Evolutionary conservation across 108 stramenopile genomes (phyloP), one percentile per base, ranked within the genome.

Genomic region (Cyclotella baltica): DNA sequence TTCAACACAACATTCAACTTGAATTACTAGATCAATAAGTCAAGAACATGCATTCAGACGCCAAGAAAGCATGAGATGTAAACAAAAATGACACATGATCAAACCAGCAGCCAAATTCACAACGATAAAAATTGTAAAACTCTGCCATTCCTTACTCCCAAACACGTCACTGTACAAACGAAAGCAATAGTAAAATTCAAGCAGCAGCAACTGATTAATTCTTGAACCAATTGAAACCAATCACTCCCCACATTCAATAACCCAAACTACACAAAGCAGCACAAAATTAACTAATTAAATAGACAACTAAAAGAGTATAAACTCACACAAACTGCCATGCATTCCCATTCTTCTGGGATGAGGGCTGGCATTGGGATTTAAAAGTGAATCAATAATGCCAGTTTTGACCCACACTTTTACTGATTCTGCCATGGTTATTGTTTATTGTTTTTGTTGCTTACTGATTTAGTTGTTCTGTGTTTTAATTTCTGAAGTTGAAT

Each of bases 321-420:
- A 43, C 63, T 64, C 63, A 64, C 63, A 23, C 25, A 43, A 27
- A 64, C 63, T 64, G 38, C 63, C 63, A 64, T 64, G 63, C 63
- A 64, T 64, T 22, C 38, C 36, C 63, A 64, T 25, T 18, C 63
- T 37, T 22, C 38, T 10, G 8, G 63, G 18, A 43, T 64, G 40
- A 38, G 36, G 31, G 9, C 55, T 56, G 19, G 69, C 25, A 38
- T 25, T 61, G 58, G 57, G 71, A 48, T 61, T 59, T 31, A 72
- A 30, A 31, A 72, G 27, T 13, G 71, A 47, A 43, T 72, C 71
- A 30, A 72, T 50, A 46, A 40, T 62, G 29, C 20, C 10, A 3
- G 71, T 72, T 33, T 72, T 72, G 40, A 72, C 71, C 71, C 71
- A 72, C 37, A 72, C 58, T 29, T 59, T 22, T 4, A 47, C 43